Evolutionary conservation across 257 asterid species (phyloP), one percentile per base, ranked within the genome.

Genomic region (Cinchona pubescens): DNA sequence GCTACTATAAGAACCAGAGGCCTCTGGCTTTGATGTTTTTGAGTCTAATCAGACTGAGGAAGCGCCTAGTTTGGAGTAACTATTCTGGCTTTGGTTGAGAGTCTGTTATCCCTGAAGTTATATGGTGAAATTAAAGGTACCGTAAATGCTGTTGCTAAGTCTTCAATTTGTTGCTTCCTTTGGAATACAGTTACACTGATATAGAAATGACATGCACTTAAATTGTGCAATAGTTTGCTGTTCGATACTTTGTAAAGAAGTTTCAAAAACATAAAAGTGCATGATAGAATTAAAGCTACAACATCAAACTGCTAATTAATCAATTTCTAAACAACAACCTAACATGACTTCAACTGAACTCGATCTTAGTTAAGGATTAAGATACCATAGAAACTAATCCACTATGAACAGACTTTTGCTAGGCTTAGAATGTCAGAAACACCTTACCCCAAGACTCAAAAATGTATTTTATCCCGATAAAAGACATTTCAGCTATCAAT

Each of bases 21-120:
- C 90, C 34, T 86, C 97, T 21, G 83, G 64, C 76, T 79, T 96
- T 1, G 94, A 94, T 64, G 94, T 92, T 71, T 94, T 92, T 35
- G 99, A 94, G 86, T 87, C 96, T 19, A 94, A 94, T 84, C 99
- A 97, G 7, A 94, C 99, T 1, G 99, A 94, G 83, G 83, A 87
- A 56, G 97, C 96, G 25, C 98, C 99, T 70, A 86, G 83, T 80
- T 81, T 92, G 90, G 97, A 92, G 73, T 90, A 93, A 77, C 74
- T 48, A 11, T 45, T 27, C 46, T 67, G 58, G 27, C 42, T 68
- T 76, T 68, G 21, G 38, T 42, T 53, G 56, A 71, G 12, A 53
- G 23, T 16, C 42, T 65, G 7, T 32, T 3, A 12, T 15, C 62
- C 78, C 61, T 74, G 67, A 49, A 67, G 14, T 61, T 74, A 38